Evolutionary conservation across 2,329 filamentous ascomycete genomes (phyloP).

Genomic region (Hypomyces perniciosus): DNA sequence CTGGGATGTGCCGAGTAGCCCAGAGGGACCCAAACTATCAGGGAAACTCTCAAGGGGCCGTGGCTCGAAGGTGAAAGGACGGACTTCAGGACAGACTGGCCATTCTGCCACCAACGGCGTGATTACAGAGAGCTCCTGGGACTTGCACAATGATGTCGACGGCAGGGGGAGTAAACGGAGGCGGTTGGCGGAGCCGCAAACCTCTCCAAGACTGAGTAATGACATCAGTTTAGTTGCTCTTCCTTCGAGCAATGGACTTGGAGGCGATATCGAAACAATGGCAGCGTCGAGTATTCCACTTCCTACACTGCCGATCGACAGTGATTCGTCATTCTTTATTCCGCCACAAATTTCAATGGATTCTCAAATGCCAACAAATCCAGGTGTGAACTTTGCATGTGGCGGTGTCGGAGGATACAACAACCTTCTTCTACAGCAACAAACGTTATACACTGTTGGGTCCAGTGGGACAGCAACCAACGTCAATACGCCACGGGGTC

Average conservation of each 20-base stretch:
- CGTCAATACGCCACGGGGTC: slow-evolving; percentile 29
- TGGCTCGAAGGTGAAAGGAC: neutral
- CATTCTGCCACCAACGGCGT: neutral
- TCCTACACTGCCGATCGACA: slow-evolving; percentile 18
- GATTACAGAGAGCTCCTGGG: neutral
- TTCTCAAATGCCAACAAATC: slow-evolving; percentile 33
- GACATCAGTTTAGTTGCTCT: slow-evolving; percentile 22
- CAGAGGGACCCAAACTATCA: slow-evolving; percentile 18
- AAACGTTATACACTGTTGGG: slow-evolving; percentile 6
- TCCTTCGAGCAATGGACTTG: slow-evolving; percentile 18
- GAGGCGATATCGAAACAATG: slow-evolving; percentile 4
- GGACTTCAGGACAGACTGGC: neutral
- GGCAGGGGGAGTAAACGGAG: slow-evolving; percentile 19
- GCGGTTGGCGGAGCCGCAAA: slow-evolving; percentile 14
- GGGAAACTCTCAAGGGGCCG: slow-evolving; percentile 3
- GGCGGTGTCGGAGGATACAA: slow-evolving; percentile 13
- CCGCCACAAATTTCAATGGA: slow-evolving; percentile 28
- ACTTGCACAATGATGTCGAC: slow-evolving; percentile 2
- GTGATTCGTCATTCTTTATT: slow-evolving; percentile 28
- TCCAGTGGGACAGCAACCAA: slow-evolving; percentile 32
- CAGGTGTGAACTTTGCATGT: slow-evolving; percentile 18
- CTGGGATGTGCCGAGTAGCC: slow-evolving; percentile 43
- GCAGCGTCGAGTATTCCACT: slow-evolving; percentile 6
- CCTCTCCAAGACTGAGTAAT: slow-evolving; percentile 16
- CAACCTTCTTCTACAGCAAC: neutral